Conservation (phyloP, 768 basidiomycete species). For the Rickenella mellea region DNA sequence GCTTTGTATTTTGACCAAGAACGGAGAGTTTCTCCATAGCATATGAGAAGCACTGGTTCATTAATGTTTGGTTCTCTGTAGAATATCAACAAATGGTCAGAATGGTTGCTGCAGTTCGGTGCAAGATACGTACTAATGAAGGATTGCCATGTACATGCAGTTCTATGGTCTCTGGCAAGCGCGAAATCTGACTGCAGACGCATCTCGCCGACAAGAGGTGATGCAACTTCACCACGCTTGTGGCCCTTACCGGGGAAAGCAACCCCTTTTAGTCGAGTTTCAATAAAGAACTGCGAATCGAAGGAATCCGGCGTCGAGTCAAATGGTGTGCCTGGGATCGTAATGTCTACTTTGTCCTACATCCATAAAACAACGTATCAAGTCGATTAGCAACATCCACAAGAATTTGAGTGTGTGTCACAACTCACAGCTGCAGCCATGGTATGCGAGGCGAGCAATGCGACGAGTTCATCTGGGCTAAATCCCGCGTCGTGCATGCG, state of each 20-base stretch:
- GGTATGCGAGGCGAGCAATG: constrained; percentile 17
- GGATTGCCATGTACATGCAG: constrained; percentile 38
- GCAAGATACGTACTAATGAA: constrained; percentile 22
- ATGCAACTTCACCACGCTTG: constrained; percentile 30
- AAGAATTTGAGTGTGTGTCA: too few species aligned
- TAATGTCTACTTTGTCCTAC: constrained; percentile 16
- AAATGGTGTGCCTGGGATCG: constrained; percentile 15
- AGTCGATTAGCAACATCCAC: too few species aligned
- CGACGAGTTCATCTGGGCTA: constrained; percentile 13
- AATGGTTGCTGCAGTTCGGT: too few species aligned
- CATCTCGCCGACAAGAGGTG: constrained; percentile 31
- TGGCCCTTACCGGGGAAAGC: constrained; percentile 21
- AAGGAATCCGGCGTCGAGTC: constrained; percentile 12
- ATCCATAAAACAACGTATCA: too few species aligned
- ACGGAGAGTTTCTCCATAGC: constrained; percentile 35
- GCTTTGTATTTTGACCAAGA: constrained; percentile 26
- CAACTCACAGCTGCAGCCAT: constrained; percentile 15
- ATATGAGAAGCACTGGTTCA: constrained; percentile 25
- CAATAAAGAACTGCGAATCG: constrained; percentile 15
- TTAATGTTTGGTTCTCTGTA: constrained; percentile 20
- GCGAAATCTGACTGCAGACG: constrained; percentile 34
- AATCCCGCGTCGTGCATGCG: constrained; percentile 16
- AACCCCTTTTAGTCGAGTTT: constrained; percentile 13
- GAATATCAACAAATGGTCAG: neutral
- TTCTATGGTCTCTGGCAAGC: constrained; percentile 26